Evolutionary conservation across 2,329 filamentous ascomycete genomes (phyloP), one percentile per base, ranked within the genome.

Genomic region (Ceratocystis eucalypticola): DNA sequence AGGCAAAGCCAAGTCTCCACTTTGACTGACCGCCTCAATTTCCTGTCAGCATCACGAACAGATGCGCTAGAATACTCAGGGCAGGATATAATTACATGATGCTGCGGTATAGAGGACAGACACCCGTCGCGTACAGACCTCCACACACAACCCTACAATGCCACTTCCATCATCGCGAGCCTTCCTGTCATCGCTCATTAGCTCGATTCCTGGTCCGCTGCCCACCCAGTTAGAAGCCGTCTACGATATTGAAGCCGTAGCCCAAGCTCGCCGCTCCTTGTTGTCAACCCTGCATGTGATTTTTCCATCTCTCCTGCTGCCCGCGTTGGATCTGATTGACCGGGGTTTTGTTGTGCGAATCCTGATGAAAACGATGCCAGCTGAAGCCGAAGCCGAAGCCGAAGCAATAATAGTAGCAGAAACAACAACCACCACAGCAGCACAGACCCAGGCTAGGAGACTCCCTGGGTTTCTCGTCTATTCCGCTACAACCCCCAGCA

Each of bases 271-370:
- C 15, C 50, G 45, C 4, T 12, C 44, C 3, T 76, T 88, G 17
- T 78, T 96, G n/a, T 78, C 91, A 1, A 91, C 89, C 0, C 82
- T 96, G 0, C 92, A 96, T 76, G 88, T 91, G 44, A 77, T 96
- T 15, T 95, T 95, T 72, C 91, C 91, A 0, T 84, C 84, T 69
- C 82, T 91, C 65, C 77, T 96, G 1, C 84, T 96, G 0, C 89
- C 91, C 2, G 91, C 93, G 0, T 80, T 99, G 2, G 92, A 97
- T 74, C 80, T 97, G 0, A 80, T 99, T 0, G 94, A 99, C 74
- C 83, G 90, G 30, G 77, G 81, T 2, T 82, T 94, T 0, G 84
- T 96, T 44, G 55, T 59, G 15, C 28, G 55, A 6, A 22, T 59
- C 55, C 12, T 37, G 15, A 1, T 8, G 3, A 15, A 41, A 17